These are phyloP conservation scores for Bremia lactucae DNA, from an alignment of 352 stramenopile species.

Conservation along the genomic window DNA sequence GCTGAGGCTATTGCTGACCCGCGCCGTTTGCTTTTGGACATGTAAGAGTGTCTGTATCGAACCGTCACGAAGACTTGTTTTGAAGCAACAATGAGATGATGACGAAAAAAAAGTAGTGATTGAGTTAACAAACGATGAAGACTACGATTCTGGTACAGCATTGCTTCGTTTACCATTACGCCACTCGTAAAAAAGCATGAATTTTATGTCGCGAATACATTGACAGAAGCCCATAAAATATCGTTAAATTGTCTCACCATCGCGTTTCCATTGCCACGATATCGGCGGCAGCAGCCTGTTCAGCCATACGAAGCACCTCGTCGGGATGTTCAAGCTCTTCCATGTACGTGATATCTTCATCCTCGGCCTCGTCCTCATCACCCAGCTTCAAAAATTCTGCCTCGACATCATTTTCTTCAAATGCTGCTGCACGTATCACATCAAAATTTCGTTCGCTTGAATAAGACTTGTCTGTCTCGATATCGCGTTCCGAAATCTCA, in stretches of 20 bases:
- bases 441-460: too few relatives aligned
- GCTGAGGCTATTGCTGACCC: conserved; percentile 96
- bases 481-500: too few relatives aligned
- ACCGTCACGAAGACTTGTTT: not conserved
- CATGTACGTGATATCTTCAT: conserved; percentile 26
- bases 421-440: not conserved
- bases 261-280: conserved; percentile 6
- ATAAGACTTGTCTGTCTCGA: too few relatives aligned
- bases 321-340: conserved; percentile 20
- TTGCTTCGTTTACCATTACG: too few relatives aligned
- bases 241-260: too few relatives aligned
- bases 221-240: too few relatives aligned
- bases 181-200: too few relatives aligned
- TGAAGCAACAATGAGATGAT: not conserved
- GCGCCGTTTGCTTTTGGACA: conserved; percentile 82
- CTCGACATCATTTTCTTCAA: conserved; percentile 2
- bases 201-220: too few relatives aligned
- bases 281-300: conserved; percentile 18
- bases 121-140: conserved; percentile 14
- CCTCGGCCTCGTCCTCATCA: too few relatives aligned
- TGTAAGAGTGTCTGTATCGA: conserved; percentile 27
- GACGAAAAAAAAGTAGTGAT: conserved; percentile 7
- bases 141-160: too few relatives aligned
- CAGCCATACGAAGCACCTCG: conserved; percentile 20
- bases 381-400: too few relatives aligned